A percentile compares a stretch with the other conserved stretches of the same genome.
Conservation (phyloP, 768 basidiomycete genomes). For the Amanita fuliginea region DNA sequence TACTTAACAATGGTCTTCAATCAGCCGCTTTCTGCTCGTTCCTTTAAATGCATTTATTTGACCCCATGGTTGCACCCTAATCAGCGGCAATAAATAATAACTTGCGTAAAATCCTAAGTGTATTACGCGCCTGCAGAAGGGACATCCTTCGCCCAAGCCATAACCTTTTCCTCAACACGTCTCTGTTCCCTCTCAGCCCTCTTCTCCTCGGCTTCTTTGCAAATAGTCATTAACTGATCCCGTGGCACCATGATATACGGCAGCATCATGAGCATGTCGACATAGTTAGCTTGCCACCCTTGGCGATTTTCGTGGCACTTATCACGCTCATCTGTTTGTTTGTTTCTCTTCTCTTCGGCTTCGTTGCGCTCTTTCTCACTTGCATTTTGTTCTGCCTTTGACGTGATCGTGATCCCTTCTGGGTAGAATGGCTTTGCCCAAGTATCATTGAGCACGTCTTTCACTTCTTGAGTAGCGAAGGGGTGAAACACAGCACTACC, state of each 20-base stretch:
- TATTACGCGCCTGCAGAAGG: too few species aligned
- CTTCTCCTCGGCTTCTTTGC: constrained; percentile 8
- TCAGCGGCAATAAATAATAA: too few species aligned
- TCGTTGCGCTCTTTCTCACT: neutral
- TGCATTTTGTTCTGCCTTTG: neutral
- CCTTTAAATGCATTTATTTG: too few species aligned
- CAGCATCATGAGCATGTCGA: neutral
- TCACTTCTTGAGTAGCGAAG: neutral
- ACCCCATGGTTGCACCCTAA: too few species aligned
- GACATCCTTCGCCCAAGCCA: constrained; percentile 5
- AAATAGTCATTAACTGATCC: constrained; percentile 6
- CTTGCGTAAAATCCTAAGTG: too few species aligned
- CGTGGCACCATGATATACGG: constrained; percentile 5
- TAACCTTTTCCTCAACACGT: constrained; percentile 11
- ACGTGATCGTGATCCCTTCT: neutral
- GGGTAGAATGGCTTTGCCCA: neutral
- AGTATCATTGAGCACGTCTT: neutral
- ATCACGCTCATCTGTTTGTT: neutral
- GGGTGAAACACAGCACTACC: neutral
- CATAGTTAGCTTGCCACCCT: neutral
- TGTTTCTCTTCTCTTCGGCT: neutral
- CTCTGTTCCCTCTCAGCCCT: too few species aligned
- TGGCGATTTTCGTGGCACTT: neutral
- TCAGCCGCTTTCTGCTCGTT: too few species aligned
- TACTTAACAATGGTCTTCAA: too few species aligned